phyloP scores from a whole-genome alignment of 2,329 filamentous ascomycete genomes.

The Fusarium oxysporum region DNA sequence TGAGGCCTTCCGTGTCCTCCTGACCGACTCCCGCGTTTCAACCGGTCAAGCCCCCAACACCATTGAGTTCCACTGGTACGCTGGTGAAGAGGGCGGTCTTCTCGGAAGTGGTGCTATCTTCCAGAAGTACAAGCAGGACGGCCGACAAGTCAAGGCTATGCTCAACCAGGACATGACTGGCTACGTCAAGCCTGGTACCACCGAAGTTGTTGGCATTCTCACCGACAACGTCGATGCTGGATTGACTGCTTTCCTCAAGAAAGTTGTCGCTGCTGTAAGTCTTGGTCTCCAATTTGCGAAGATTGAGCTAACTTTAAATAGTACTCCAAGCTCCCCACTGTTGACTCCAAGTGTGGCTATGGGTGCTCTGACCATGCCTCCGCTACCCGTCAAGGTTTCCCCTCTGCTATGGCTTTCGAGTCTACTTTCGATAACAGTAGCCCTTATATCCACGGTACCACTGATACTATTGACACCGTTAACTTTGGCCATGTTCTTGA shows the following conservation, averaged over 20 bases:
- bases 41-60: constrained; percentile 75
- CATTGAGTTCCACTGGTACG: constrained; percentile 89
- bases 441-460: constrained; percentile 78
- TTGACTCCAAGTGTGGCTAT: constrained; percentile 64
- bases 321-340: constrained; percentile 55
- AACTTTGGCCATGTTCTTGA: constrained; percentile 75
- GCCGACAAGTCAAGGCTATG: constrained; percentile 54
- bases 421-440: constrained; percentile 69
- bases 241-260: constrained; percentile 53
- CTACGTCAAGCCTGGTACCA: constrained; percentile 49
- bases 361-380: constrained; percentile 72
- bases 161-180: constrained; percentile 60
- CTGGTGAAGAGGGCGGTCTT: constrained; percentile 82
- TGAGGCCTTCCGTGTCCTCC: constrained; percentile 78
- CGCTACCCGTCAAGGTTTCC: constrained; percentile 73
- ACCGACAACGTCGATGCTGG: constrained; percentile 53
- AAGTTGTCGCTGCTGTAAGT: constrained; percentile 49
- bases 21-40: constrained; percentile 71
- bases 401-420: constrained; percentile 73
- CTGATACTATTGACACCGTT: constrained; percentile 77
- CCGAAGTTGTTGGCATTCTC: constrained; percentile 52
- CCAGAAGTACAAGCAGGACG: constrained; percentile 49
- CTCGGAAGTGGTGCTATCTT: constrained; percentile 74
- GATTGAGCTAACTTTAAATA: neutral
- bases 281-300: fast-evolving